Evolutionary conservation across 495 filamentous ascomycete species (phyloP), one percentile per base, ranked within the genome.

Genomic region (Penicillium lagena): DNA sequence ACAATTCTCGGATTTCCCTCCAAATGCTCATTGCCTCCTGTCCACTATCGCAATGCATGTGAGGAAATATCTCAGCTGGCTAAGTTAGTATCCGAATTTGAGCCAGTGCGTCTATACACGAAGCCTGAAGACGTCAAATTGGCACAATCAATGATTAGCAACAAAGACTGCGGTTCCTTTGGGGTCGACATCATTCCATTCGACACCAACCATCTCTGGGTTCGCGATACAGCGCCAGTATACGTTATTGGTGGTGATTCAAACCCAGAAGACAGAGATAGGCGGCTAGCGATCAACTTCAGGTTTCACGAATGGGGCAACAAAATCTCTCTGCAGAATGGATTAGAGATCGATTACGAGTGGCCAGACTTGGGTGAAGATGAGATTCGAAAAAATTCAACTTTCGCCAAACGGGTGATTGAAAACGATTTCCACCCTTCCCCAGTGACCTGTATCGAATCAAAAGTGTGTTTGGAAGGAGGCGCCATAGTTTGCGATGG

Each of bases 401-500:
- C 2, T 8, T 59, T 55, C 17, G 52, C 56, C 4, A 29, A 35
- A 6, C 35, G 44, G 7, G 45, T 59, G 3, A 47, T 59, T 12
- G 45, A 33, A 10, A 35, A 17, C 0, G 49, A 51, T 28, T 1
- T 12, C 1, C 17, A n/a, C 10, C 49, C 53, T 3, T 37, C 37
- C 3, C 40, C 35, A 2, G 49, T 55, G 12, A 42, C 31, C 12
- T 36, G 13, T 11, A 29, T 58, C 6, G 46, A 53, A 29, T 47
- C 58, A 4, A 29, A 10, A 2, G 9, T 60, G 30, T 33, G 47
- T 11, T 14, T 51, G 2, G 59, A 62, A 30, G 59, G 59, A 2
- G 59, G 59, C 9, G 48, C 50, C 7, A 22, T 59, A n/a, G 53
- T 50, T n/a, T 46, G 54, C 10, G 56, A 62, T 47, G 59, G 59